phyloP scores from a whole-genome alignment of 805 yeast species.

The Saccharomycopsis malanga region DNA sequence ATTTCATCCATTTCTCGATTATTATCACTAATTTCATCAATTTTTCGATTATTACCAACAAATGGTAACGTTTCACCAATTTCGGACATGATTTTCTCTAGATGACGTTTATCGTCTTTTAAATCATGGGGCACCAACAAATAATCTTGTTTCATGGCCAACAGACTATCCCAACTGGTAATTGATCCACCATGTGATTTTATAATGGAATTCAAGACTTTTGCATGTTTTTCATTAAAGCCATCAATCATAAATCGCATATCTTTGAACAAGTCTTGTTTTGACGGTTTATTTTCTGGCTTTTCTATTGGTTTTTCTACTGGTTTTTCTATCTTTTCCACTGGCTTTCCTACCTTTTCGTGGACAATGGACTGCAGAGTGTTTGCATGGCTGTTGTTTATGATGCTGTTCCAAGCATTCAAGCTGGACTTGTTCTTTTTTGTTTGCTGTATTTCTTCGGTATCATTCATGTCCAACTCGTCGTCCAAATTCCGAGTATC shows the following conservation, averaged over 20 bases:
- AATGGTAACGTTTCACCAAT: neutral
- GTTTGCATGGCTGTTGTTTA: neutral
- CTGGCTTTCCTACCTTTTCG: too few species aligned
- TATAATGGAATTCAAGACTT: slow-evolving; percentile 11
- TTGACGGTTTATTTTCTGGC: neutral
- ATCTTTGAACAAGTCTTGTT: slow-evolving; percentile 8
- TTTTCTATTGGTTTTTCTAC: too few species aligned
- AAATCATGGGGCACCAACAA: slow-evolving; percentile 22
- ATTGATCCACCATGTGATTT: slow-evolving; percentile 16
- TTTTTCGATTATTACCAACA: too few species aligned
- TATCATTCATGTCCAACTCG: slow-evolving; percentile 10
- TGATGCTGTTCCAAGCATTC: slow-evolving; percentile 18
- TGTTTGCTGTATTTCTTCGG: slow-evolving; percentile 10
- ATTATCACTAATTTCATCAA: neutral
- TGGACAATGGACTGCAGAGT: too few species aligned
- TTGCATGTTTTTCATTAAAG: slow-evolving; percentile 5
- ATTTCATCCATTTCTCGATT: neutral
- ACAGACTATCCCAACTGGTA: neutral
- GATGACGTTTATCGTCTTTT: slow-evolving; percentile 25
- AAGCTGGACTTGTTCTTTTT: slow-evolving; percentile 17
- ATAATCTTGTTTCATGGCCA: neutral
- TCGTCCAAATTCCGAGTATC: slow-evolving; percentile 3
- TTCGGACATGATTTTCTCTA: neutral
- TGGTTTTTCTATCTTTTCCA: too few species aligned
- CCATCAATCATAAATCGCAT: slow-evolving; percentile 8